Base-by-base conservation (phyloP, 164 flowering plant species). In the Stephania yunnanensis region DNA sequence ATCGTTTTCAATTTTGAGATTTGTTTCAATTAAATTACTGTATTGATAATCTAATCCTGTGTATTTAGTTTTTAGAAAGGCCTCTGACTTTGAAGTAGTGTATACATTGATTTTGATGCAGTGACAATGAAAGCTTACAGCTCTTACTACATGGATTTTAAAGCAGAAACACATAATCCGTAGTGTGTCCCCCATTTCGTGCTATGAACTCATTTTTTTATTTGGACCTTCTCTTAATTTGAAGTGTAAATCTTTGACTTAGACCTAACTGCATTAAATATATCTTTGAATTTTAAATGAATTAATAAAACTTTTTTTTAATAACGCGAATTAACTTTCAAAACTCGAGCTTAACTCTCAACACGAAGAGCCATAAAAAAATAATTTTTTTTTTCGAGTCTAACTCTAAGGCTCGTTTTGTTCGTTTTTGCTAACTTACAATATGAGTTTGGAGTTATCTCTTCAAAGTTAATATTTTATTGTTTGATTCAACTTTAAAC, bases 211-310 rank as follows among this genome's bases (percentile, higher is more conserved):
- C 36, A 65, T 31, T 65, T 65, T 64, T 65, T 25, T 50, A 50
- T 10, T 50, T 36, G 42, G 55, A 0, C 12, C 36, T 3, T 65
- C 30, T 65, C 36, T 36, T 36, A 36, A 36, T 36, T 36, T 36
- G 42, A 36, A 65, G 10, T 65, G 68, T 65, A 65, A 5, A 25
- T 65, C 68, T 65, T 65, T 65, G 68, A 65, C 68, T 22, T 65
- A 31, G 29, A 30, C 68, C 6, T 10, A 65, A 65, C 29, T 65
- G 10, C 68, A 65, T 65, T 31, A 50, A 50, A 7, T 50, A 0
- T 10, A 50, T 50, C 15, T 50, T 50, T 50, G 55, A 50, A 50
- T 50, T 10, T 50, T 50, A 10, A 50, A 50, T 77, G 42, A 36
- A 36, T 36, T 36, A 36, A 36, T 36, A 36, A 36, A 36, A 2